A percentile compares a stretch with the other conserved stretches of the same genome.
phyloP scores from a whole-genome alignment of 768 basidiomycete species.

The Boletales sp. region DNA sequence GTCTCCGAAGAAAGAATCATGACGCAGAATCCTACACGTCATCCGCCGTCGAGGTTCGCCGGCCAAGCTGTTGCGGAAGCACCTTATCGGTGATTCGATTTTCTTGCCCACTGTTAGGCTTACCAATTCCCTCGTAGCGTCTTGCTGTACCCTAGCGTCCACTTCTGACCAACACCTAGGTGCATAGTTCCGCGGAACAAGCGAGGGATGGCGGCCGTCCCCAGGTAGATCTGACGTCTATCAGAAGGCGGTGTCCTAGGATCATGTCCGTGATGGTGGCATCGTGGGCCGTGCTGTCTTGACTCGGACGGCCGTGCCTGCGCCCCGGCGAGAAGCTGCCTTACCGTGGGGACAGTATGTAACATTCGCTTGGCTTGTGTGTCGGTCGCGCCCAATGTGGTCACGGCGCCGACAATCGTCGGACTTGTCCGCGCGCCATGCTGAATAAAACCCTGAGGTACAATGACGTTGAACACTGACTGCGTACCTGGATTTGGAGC shows the following conservation, averaged over 20 bases:
- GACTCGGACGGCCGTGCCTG: conserved; percentile 27
- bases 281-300: conserved; percentile 27
- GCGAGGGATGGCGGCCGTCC: background rate
- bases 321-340: conserved; percentile 25
- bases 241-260: conserved; percentile 32
- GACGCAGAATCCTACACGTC: conserved; percentile 13
- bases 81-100: conserved; percentile 37
- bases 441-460: conserved; percentile 3
- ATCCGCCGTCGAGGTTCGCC: conserved; percentile 22
- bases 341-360: conserved; percentile 2
- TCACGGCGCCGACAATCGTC: background rate
- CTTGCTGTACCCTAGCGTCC: conserved; percentile 35
- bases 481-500: background rate
- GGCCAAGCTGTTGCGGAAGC: conserved; percentile 35
- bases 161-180: conserved; percentile 30
- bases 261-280: conserved; percentile 47
- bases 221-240: conserved; percentile 5
- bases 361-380: background rate
- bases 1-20: conserved; percentile 15
- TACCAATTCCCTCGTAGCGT: background rate
- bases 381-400: background rate
- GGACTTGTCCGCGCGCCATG: conserved; percentile 4
- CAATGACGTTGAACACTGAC: conserved; percentile 6
- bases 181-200: conserved; percentile 18
- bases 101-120: conserved; percentile 1